These are phyloP conservation scores for Cytospora piceae DNA, from an alignment of 2,329 filamentous ascomycete genomes.

Conservation along the genomic window DNA sequence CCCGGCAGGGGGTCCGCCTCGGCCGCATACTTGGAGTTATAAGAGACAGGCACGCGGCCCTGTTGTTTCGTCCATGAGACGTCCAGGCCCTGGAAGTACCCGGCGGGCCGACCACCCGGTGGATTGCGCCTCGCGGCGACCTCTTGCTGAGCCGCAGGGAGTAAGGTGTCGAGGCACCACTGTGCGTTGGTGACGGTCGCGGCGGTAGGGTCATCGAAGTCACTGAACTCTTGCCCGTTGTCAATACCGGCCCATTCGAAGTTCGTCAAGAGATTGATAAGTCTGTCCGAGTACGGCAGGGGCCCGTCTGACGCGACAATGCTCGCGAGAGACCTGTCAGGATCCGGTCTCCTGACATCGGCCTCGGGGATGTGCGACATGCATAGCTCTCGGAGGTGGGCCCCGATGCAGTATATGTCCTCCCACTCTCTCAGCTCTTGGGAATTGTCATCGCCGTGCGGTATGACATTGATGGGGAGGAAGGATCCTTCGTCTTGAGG, in stretches of 20 bases:
- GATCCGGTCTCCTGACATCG: background rate
- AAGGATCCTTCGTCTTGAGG: background rate
- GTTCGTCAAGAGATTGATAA: background rate
- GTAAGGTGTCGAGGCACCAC: constrained; percentile 9
- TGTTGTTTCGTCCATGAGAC: constrained; percentile 13
- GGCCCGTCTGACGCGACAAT: background rate
- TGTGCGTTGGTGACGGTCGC: background rate
- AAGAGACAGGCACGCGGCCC: background rate
- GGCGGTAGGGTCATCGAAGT: background rate
- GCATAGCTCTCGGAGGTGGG: background rate
- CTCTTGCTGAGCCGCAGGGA: background rate
- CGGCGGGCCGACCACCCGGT: background rate
- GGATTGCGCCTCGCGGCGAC: constrained; percentile 8
- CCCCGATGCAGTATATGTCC: constrained; percentile 1
- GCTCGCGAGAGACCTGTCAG: background rate
- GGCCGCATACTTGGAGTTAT: background rate
- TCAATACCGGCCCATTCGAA: constrained; percentile 5
- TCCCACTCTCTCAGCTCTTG: background rate
- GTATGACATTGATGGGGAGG: background rate
- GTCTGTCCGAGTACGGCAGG: background rate
- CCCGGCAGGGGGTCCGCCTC: background rate
- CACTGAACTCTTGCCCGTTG: background rate
- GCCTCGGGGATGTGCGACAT: constrained; percentile 1
- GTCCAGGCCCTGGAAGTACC: constrained; percentile 10
- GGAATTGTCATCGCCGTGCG: background rate